A percentile compares a stretch with the other conserved stretches of the same genome.
Evolutionary conservation across 2,329 filamentous ascomycete genomes (phyloP).

Genomic region (Elsinoe ampelina): DNA sequence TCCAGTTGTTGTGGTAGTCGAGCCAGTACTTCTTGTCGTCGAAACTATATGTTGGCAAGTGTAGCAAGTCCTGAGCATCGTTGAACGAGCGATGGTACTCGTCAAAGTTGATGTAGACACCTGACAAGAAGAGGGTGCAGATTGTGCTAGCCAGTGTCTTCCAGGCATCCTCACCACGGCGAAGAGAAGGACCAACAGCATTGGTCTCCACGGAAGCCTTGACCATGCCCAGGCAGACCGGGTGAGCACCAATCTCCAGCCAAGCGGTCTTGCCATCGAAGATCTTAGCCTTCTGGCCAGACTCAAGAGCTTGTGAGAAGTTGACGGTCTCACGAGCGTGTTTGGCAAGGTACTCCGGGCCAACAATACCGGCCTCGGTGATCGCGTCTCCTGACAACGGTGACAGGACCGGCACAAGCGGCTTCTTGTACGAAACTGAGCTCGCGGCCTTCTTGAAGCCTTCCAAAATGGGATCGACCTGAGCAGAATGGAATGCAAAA

Average conservation of each 20-base stretch:
- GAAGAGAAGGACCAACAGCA: slow-evolving; percentile 51
- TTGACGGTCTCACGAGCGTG: slow-evolving; percentile 61
- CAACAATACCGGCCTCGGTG: slow-evolving; percentile 46
- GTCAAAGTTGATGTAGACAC: slow-evolving; percentile 58
- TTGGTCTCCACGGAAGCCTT: slow-evolving; percentile 53
- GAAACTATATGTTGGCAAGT: slow-evolving; percentile 59
- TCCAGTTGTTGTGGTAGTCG: slow-evolving; percentile 63
- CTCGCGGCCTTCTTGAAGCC: slow-evolving; percentile 48
- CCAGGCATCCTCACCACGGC: slow-evolving; percentile 54
- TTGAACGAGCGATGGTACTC: slow-evolving; percentile 59
- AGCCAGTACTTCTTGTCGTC: slow-evolving; percentile 67
- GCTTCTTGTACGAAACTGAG: slow-evolving; percentile 48
- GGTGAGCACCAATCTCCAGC: slow-evolving; percentile 67
- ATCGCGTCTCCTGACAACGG: slow-evolving; percentile 55
- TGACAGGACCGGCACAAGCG: slow-evolving; percentile 56
- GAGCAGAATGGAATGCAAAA: slow-evolving; percentile 58
- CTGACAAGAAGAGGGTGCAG: slow-evolving; percentile 51
- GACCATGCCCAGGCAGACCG: slow-evolving; percentile 59
- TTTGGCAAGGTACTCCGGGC: slow-evolving; percentile 53
- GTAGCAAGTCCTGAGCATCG: slow-evolving; percentile 48
- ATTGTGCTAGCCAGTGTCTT: slow-evolving; percentile 53
- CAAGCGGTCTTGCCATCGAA: slow-evolving; percentile 59
- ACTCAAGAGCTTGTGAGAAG: slow-evolving; percentile 54
- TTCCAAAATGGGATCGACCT: slow-evolving; percentile 54
- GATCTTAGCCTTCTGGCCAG: slow-evolving; percentile 48